phyloP scores from a whole-genome alignment of 2,329 filamentous ascomycete genomes.

The Calonectria hongkongensis region DNA sequence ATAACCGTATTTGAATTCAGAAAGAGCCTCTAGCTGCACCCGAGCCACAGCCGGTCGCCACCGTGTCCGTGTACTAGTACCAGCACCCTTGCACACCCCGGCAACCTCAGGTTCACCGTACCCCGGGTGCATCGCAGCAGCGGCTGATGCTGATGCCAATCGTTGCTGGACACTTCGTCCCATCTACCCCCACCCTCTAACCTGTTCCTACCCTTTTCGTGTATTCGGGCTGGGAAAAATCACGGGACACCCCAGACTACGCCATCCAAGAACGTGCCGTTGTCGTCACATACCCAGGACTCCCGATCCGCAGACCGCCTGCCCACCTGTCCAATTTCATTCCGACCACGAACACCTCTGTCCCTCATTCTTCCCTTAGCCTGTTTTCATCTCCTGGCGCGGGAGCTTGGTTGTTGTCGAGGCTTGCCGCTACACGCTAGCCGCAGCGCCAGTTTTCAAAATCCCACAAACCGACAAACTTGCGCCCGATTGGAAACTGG shows the following conservation, averaged over 20 bases:
- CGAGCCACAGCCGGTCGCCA: constrained; percentile 41
- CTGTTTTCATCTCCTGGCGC: constrained; percentile 27
- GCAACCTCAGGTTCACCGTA: constrained; percentile 48
- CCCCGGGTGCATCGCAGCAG: constrained; percentile 47
- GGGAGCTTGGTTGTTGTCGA: constrained; percentile 31
- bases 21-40: constrained; percentile 44
- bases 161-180: constrained; percentile 50
- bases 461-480: constrained; percentile 21
- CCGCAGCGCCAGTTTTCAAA: constrained; percentile 25
- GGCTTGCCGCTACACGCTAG: constrained; percentile 34
- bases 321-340: constrained; percentile 35
- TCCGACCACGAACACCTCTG: constrained; percentile 19
- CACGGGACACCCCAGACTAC: constrained; percentile 45
- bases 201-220: constrained; percentile 48
- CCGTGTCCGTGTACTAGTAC: constrained; percentile 44
- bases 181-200: constrained; percentile 54
- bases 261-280: constrained; percentile 43
- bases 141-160: constrained; percentile 52
- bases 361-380: constrained; percentile 27
- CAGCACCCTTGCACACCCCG: constrained; percentile 49
- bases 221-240: constrained; percentile 46
- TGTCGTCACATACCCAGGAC: constrained; percentile 44
- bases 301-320: constrained; percentile 47
- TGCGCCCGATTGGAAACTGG: constrained; percentile 29
- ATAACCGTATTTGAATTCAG: constrained; percentile 45